Evolutionary conservation across 1,139 yeast genomes (phyloP).

Genomic region (Arxiozyma slooffiae): DNA sequence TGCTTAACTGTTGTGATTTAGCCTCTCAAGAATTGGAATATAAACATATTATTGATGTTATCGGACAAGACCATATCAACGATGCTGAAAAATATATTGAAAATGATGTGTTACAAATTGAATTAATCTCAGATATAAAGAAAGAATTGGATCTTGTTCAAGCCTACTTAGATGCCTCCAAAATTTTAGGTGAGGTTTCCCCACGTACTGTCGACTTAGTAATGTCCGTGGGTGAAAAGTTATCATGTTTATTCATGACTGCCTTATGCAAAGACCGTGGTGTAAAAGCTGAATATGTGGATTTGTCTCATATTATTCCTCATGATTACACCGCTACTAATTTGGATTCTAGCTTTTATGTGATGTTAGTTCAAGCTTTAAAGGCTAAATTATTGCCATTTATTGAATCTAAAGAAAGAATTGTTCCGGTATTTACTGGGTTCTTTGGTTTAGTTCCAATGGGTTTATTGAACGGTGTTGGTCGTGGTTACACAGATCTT

Average conservation of each 20-base stretch:
- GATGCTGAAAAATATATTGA: slow-evolving; percentile 56
- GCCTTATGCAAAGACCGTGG: slow-evolving; percentile 77
- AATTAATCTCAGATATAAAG: slow-evolving; percentile 48
- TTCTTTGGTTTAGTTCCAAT: slow-evolving; percentile 93
- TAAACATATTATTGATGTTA: slow-evolving; percentile 44
- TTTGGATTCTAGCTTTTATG: slow-evolving; percentile 61
- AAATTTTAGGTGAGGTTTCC: slow-evolving; percentile 84
- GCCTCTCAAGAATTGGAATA: slow-evolving; percentile 49
- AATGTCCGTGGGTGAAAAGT: slow-evolving; percentile 89
- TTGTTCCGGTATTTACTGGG: slow-evolving; percentile 82
- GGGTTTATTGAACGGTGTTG: slow-evolving; percentile 83
- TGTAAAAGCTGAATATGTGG: slow-evolving; percentile 64
- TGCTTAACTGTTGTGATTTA: slow-evolving; percentile 68
- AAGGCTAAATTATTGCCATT: slow-evolving; percentile 41
- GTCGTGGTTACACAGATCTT: slow-evolving; percentile 93
- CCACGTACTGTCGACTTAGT: slow-evolving; percentile 81
- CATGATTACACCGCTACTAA: slow-evolving; percentile 45
- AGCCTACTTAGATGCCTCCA: slow-evolving; percentile 73
- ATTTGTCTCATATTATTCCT: slow-evolving; percentile 63
- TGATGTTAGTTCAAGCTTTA: slow-evolving; percentile 48
- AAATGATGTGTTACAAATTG: slow-evolving; percentile 36
- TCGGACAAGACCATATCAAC: slow-evolving; percentile 65
- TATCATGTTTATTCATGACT: slow-evolving; percentile 82
- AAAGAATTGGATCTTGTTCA: slow-evolving; percentile 58
- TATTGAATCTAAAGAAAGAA: slow-evolving; percentile 32